A percentile compares a stretch with the other conserved stretches of the same genome.
Evolutionary conservation across 164 flowering plant species (phyloP).

Genomic region (Stephania cephalantha): DNA sequence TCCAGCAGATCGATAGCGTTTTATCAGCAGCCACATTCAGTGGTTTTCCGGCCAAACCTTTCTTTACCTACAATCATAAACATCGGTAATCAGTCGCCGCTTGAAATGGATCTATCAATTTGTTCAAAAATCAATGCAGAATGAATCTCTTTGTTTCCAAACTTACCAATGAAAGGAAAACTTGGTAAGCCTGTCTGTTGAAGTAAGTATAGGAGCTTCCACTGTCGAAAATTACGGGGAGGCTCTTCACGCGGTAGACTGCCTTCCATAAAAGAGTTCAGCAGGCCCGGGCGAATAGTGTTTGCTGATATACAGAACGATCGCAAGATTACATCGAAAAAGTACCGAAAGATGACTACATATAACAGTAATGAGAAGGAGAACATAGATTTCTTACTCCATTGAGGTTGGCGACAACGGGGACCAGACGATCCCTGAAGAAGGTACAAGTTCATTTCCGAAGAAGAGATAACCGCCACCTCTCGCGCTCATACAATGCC

Average conservation of each 20-base stretch:
- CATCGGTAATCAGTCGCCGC: neutral
- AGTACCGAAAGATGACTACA: neutral
- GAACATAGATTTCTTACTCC: conserved; percentile 19
- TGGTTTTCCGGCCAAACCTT: conserved; percentile 44
- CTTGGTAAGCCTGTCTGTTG: conserved; percentile 49
- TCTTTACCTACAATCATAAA: conserved; percentile 43
- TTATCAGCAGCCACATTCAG: conserved; percentile 47
- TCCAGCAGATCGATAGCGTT: conserved; percentile 84
- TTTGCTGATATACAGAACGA: conserved; percentile 13
- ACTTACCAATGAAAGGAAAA: conserved; percentile 51
- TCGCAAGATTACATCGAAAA: neutral
- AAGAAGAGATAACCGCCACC: conserved; percentile 83
- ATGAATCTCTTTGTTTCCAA: neutral
- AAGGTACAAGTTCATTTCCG: conserved; percentile 64
- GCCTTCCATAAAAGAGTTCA: conserved; percentile 53
- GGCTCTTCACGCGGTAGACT: conserved; percentile 37
- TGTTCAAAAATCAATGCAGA: neutral
- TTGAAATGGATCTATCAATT: neutral
- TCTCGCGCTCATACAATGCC: conserved; percentile 69
- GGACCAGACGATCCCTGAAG: conserved; percentile 60
- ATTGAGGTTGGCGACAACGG: conserved; percentile 48
- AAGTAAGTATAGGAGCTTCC: conserved; percentile 90
- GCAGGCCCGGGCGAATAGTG: conserved; percentile 75
- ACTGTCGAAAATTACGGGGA: conserved; percentile 65
- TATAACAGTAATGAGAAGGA: neutral